Evolutionary conservation across 2,329 filamentous ascomycete genomes (phyloP).

Genomic region (Fusarium haematococcum): DNA sequence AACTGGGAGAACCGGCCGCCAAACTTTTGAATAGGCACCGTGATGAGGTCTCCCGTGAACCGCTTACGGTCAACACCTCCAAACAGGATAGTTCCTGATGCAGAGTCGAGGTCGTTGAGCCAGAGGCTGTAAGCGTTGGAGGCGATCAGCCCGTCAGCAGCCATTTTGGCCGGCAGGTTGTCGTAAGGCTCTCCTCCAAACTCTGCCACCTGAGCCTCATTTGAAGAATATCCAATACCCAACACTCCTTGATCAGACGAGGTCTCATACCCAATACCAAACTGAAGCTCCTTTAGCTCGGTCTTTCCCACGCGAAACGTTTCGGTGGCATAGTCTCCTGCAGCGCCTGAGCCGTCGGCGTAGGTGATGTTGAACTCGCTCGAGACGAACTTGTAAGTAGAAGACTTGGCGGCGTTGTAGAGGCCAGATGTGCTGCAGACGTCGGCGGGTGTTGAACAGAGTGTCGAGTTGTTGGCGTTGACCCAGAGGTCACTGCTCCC

Average conservation of each 20-base stretch:
- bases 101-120: constrained; percentile 77
- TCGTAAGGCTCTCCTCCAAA: constrained; percentile 67
- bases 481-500: constrained; percentile 79
- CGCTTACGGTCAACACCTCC: constrained; percentile 78
- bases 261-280: constrained; percentile 77
- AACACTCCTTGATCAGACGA: constrained; percentile 77
- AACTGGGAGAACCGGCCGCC: constrained; percentile 70
- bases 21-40: constrained; percentile 73
- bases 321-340: constrained; percentile 85
- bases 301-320: constrained; percentile 70
- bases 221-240: constrained; percentile 83
- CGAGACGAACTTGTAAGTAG: constrained; percentile 79
- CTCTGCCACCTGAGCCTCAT: constrained; percentile 79
- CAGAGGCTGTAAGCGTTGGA: constrained; percentile 80
- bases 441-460: constrained; percentile 64
- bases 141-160: constrained; percentile 68
- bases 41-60: constrained; percentile 71
- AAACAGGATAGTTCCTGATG: constrained; percentile 76
- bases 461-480: constrained; percentile 71
- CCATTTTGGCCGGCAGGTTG: constrained; percentile 77
- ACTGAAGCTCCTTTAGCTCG: constrained; percentile 70
- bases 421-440: constrained; percentile 73
- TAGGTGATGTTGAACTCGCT: constrained; percentile 90
- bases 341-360: constrained; percentile 81
- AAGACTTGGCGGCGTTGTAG: constrained; percentile 78